phyloP scores from a whole-genome alignment of 2,329 filamentous ascomycete species.

The Sporothrix inflata region DNA sequence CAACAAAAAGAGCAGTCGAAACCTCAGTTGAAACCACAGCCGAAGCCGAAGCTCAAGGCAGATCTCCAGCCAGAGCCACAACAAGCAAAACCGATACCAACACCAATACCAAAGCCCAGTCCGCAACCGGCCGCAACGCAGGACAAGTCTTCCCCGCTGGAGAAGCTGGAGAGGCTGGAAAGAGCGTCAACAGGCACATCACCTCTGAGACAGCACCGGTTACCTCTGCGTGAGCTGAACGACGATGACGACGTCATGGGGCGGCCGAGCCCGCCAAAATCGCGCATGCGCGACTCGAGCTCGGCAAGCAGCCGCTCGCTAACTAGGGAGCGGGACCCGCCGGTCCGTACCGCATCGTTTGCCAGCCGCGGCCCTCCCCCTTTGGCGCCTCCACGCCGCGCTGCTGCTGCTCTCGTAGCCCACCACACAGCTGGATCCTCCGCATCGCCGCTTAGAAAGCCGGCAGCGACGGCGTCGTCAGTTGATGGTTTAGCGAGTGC shows the following conservation, averaged over 20 bases:
- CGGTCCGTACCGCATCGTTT: background rate
- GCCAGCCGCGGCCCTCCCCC: background rate
- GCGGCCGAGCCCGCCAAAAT: slow-evolving; percentile 13
- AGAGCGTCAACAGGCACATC: background rate
- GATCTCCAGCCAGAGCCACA: background rate
- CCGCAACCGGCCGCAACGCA: background rate
- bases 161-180: background rate
- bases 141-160: background rate
- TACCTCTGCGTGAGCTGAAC: slow-evolving; percentile 20
- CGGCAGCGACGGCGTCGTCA: slow-evolving; percentile 36
- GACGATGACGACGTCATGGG: slow-evolving; percentile 23
- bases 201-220: slow-evolving; percentile 8
- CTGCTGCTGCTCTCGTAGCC: background rate
- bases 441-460: background rate
- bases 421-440: background rate
- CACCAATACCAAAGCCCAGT: background rate
- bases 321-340: background rate
- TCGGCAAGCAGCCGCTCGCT: slow-evolving; percentile 7
- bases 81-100: background rate
- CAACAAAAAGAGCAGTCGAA: background rate
- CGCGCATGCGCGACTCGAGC: slow-evolving; percentile 16
- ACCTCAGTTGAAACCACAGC: background rate
- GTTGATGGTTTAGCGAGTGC: slow-evolving; percentile 71
- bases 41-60: background rate
- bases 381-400: slow-evolving; percentile 10